Base-by-base conservation (phyloP, 441 rosid species). In the Adansonia madagascariensis region DNA sequence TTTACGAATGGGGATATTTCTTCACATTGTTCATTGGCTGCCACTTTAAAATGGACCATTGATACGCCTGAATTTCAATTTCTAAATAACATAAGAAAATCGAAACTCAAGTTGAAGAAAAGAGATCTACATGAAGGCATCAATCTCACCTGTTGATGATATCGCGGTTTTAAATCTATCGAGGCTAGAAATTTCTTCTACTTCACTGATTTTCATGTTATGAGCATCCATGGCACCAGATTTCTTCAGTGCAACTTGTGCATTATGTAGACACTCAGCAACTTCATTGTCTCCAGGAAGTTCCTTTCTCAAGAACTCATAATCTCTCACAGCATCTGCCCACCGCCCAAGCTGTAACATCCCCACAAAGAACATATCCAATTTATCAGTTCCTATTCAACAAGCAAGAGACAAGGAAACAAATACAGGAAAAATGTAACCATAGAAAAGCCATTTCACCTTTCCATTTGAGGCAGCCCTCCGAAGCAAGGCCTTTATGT, bases 401-500 rank as follows among this genome's bases (percentile, higher is more conserved):
- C 61, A 71, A 64, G 44, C 0, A 78, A 11, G 14, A 59, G 1
- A 41, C n/a, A 14, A 10, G 49, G 11, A 52, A 64, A 14, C 41
- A 70, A 14, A 70, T 49, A 6, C 14, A 50, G 44, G 20, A 50
- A 61, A 61, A 61, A n/a, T 35, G 46, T 20, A 24, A 47, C 44
- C 49, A 53, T 8, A 27, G 17, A 39, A 9, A 6, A 14, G 14
- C 47, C 56, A 50, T 77, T 68, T 80, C 69, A 90, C 94, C 92
- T 90, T 89, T 77, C 81, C 88, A 52, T 89, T 88, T 27, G 95
- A 91, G 74, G 83, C 91, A 66, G 95, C 95, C 80, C 95, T 84
- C 65, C 93, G 71, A 75, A 89, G 89, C 72, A 91, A 89, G 57
- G 93, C 95, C 76, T 91, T 91, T 17, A 79, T 84, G 79, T 89